Conservation (phyloP, 768 basidiomycete species). For the Sarcodon sp. region DNA sequence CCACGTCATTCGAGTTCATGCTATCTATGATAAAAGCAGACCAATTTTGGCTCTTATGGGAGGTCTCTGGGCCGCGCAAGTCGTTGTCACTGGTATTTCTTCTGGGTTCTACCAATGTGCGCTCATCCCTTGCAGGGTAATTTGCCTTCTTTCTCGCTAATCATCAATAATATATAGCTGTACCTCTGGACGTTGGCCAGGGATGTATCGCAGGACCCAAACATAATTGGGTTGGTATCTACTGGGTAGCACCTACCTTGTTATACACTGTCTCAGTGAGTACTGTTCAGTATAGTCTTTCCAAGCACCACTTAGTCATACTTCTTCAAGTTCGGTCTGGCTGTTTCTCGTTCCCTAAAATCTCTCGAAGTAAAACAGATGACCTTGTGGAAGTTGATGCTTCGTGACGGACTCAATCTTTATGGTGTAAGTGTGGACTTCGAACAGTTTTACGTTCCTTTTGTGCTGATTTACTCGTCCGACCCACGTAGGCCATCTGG, state of each 20-base stretch:
- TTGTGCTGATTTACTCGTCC: conserved; percentile 1
- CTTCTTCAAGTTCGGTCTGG: conserved; percentile 37
- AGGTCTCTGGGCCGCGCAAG: conserved; percentile 48
- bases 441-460: background rate
- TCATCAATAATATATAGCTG: background rate
- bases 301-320: background rate
- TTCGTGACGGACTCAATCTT: conserved; percentile 79
- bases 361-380: conserved; percentile 48
- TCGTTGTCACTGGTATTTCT: conserved; percentile 59
- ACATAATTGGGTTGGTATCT: conserved; percentile 72
- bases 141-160: conserved; percentile 1
- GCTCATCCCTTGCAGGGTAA: conserved; percentile 11
- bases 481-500: conserved; percentile 41
- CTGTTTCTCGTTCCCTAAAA: conserved; percentile 42
- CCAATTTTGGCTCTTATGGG: conserved; percentile 43
- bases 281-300: conserved; percentile 1
- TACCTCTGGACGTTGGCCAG: conserved; percentile 59
- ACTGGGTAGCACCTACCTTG: conserved; percentile 71
- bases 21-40: conserved; percentile 60
- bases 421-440: conserved; percentile 41
- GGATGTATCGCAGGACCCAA: conserved; percentile 82
- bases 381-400: conserved; percentile 75
- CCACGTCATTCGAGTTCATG: conserved; percentile 69
- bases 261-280: conserved; percentile 59
- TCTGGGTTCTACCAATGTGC: conserved; percentile 70